A percentile compares a stretch with the other conserved stretches of the same genome.
phyloP scores from a whole-genome alignment of 495 filamentous ascomycete genomes.

The Penicillium diatomitis region DNA sequence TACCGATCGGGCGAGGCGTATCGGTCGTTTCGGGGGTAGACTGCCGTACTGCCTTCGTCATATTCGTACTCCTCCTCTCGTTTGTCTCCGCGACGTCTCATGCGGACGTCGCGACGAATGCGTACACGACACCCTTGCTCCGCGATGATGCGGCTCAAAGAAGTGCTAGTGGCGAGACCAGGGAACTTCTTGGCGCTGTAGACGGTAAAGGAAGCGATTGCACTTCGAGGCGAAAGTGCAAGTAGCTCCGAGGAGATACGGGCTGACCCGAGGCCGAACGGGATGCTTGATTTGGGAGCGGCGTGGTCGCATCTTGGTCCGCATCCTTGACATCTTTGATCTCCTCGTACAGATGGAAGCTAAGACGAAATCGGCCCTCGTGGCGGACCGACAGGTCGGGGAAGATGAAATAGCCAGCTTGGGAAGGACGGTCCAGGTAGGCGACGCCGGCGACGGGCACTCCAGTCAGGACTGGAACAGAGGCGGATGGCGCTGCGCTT shows the following conservation, averaged over 20 bases:
- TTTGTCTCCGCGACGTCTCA: conserved; percentile 83
- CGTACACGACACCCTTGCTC: conserved; percentile 97
- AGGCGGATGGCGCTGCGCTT: conserved; percentile 45
- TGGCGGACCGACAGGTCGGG: conserved; percentile 95
- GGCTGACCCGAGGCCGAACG: conserved; percentile 20
- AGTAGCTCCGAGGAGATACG: conserved; percentile 30
- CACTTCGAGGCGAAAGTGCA: conserved; percentile 76
- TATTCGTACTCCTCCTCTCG: conserved; percentile 52
- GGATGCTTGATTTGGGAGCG: conserved; percentile 15
- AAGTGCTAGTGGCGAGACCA: conserved; percentile 82
- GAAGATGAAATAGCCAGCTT: conserved; percentile 96
- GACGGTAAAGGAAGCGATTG: conserved; percentile 75
- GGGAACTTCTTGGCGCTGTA: conserved; percentile 99
- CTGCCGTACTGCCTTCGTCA: conserved; percentile 49
- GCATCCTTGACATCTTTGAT: conserved; percentile 68
- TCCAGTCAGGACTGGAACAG: conserved; percentile 79
- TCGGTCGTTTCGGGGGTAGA: conserved; percentile 48
- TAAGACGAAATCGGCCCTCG: conserved; percentile 81
- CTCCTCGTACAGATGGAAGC: conserved; percentile 90
- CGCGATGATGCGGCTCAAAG: conserved; percentile 79
- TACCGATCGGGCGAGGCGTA: conserved; percentile 46
- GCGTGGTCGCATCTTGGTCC: conserved; percentile 39
- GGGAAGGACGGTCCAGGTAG: conserved; percentile 83
- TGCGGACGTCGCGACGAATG: conserved; percentile 92
- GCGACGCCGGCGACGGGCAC: conserved; percentile 95